Percentiles rank a stretch among this genome's conserved stretches.
phyloP scores from a whole-genome alignment of 345 rosid genomes.

The Eucalyptus sp. region DNA sequence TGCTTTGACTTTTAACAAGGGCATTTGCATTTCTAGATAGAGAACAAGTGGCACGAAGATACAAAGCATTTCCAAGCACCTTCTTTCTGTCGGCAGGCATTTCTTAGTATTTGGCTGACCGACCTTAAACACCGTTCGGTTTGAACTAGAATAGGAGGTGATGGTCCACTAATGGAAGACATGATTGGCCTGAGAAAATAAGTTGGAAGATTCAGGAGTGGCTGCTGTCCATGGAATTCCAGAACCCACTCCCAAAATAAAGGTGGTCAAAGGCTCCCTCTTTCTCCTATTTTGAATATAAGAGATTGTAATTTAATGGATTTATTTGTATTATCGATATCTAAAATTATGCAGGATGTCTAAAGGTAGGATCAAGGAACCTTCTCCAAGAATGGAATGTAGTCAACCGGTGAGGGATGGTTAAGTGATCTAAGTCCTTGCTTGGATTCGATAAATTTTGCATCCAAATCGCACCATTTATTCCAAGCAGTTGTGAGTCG shows the following conservation, averaged over 20 bases:
- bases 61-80: not conserved
- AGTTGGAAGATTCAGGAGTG: not conserved
- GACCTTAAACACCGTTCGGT: not conserved
- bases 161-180: not conserved
- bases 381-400: not conserved
- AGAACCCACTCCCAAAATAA: not conserved
- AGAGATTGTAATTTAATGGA: not conserved
- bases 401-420: too few species aligned
- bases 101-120: not conserved
- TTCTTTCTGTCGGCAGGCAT: not conserved
- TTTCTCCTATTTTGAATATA: not conserved
- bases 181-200: not conserved
- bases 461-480: not conserved
- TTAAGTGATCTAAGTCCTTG: not conserved
- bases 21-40: not conserved
- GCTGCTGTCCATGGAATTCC: not conserved
- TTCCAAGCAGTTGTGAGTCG: rapidly evolving
- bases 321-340: not conserved
- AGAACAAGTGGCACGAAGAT: not conserved
- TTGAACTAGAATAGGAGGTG: not conserved
- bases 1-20: not conserved
- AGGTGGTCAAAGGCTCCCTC: not conserved
- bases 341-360: not conserved
- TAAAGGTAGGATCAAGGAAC: not conserved
- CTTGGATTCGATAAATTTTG: not conserved